phyloP scores from a whole-genome alignment of 108 stramenopile genomes.

The Nitzschia inconspicua region DNA sequence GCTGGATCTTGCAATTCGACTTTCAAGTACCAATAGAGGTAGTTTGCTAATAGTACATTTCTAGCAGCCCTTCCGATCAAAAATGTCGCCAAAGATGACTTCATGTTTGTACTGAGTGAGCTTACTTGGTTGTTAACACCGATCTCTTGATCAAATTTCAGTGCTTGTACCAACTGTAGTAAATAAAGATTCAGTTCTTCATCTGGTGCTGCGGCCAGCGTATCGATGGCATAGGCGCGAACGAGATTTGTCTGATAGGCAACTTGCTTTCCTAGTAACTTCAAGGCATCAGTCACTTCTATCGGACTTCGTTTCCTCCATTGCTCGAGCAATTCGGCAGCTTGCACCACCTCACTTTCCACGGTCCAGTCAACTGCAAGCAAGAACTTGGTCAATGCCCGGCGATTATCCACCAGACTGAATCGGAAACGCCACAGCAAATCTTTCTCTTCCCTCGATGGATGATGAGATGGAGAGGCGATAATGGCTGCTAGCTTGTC shows the following conservation, averaged over 20 bases:
- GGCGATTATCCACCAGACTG: slow-evolving; percentile 89
- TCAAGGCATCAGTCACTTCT: slow-evolving; percentile 95
- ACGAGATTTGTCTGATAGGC: slow-evolving; percentile 89
- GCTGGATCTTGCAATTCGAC: slow-evolving; percentile 86
- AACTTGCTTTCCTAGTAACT: slow-evolving; percentile 91
- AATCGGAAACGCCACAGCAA: slow-evolving; percentile 96
- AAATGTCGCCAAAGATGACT: slow-evolving; percentile 85
- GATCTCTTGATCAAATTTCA: slow-evolving; percentile 86
- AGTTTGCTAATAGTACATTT: slow-evolving; percentile 89
- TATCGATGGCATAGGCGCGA: slow-evolving; percentile 94
- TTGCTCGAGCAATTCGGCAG: slow-evolving; percentile 89
- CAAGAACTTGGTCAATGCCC: slow-evolving; percentile 93
- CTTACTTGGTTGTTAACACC: background rate
- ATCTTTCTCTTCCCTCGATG: slow-evolving; percentile 89
- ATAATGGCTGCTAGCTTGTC: slow-evolving; percentile 79
- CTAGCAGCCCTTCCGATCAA: slow-evolving; percentile 88
- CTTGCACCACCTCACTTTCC: slow-evolving; percentile 92
- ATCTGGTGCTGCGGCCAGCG: slow-evolving; percentile 85
- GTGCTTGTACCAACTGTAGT: slow-evolving; percentile 96
- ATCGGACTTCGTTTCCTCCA: slow-evolving; percentile 94
- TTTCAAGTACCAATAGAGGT: slow-evolving; percentile 92
- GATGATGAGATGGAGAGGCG: slow-evolving; percentile 78
- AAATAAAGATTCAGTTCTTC: slow-evolving; percentile 93
- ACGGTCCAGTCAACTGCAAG: slow-evolving; percentile 95
- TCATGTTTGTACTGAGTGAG: slow-evolving; percentile 1